Percentiles rank a stretch among this genome's conserved stretches.
Evolutionary conservation across 2,329 filamentous ascomycete genomes (phyloP).

Genomic region (Claviceps purpurea): DNA sequence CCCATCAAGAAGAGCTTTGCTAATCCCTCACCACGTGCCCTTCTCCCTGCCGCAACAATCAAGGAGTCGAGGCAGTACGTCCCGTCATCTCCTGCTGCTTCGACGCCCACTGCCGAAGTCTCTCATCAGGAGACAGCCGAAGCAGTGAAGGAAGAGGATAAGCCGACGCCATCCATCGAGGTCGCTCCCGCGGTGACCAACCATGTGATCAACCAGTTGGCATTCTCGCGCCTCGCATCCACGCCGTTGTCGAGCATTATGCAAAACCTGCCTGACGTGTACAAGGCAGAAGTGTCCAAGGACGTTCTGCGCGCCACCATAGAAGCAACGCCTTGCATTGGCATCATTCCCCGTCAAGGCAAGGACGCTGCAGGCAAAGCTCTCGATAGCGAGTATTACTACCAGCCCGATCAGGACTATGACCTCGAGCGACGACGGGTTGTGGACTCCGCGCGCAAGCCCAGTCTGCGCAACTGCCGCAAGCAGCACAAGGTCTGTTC

Average conservation of each 20-base stretch:
- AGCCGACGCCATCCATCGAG: constrained; percentile 14
- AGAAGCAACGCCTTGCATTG: constrained; percentile 64
- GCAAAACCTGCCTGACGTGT: constrained; percentile 63
- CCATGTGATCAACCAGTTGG: constrained; percentile 89
- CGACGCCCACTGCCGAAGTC: constrained; percentile 11
- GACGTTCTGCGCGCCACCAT: constrained; percentile 58
- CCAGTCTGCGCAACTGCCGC: constrained; percentile 74
- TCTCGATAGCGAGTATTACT: constrained; percentile 95
- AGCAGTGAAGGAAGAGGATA: constrained; percentile 10
- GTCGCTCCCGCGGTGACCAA: constrained; percentile 47
- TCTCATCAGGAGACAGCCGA: not conserved
- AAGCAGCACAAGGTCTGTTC: constrained; percentile 84
- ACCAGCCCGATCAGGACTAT: constrained; percentile 73
- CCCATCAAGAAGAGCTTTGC: constrained; percentile 11
- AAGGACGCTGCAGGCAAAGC: constrained; percentile 92
- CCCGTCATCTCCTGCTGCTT: constrained; percentile 12
- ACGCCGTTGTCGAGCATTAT: constrained; percentile 83
- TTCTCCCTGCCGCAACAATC: not conserved
- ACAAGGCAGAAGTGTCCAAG: constrained; percentile 44
- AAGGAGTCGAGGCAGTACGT: constrained; percentile 3
- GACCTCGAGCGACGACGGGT: constrained; percentile 72
- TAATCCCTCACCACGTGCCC: not conserved
- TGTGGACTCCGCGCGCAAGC: constrained; percentile 74
- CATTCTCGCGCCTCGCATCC: constrained; percentile 83
- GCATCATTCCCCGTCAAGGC: constrained; percentile 77